These are phyloP conservation scores for Pascua sp. DNA, from an alignment of 1,284 basidiomycete genomes.

Conservation along the genomic window DNA sequence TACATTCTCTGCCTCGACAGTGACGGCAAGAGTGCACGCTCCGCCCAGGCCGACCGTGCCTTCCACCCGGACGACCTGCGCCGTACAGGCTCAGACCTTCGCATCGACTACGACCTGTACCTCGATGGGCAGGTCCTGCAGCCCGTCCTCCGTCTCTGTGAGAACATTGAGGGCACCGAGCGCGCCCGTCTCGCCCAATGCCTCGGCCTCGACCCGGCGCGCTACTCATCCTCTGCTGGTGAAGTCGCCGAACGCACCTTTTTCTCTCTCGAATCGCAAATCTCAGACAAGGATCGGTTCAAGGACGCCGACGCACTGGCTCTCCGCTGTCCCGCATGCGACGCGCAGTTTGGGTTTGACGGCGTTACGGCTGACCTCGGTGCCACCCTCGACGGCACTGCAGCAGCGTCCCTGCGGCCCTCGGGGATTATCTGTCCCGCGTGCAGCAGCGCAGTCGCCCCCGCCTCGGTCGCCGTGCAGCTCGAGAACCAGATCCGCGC, in stretches of 20 bases:
- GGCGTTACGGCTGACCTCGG: constrained; percentile 52
- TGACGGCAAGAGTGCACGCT: constrained; percentile 68
- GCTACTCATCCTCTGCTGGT: constrained; percentile 59
- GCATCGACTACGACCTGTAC: constrained; percentile 84
- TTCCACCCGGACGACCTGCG: constrained; percentile 91
- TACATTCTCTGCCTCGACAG: constrained; percentile 88
- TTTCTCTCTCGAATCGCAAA: constrained; percentile 80
- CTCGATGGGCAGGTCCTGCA: constrained; percentile 88
- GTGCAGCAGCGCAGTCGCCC: constrained; percentile 59
- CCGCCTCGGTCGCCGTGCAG: constrained; percentile 71
- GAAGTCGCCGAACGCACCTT: constrained; percentile 67
- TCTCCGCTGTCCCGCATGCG: constrained; percentile 71
- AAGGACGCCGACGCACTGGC: constrained; percentile 66
- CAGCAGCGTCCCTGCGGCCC: constrained; percentile 13
- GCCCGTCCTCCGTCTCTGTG: constrained; percentile 91
- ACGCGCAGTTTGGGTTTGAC: constrained; percentile 61
- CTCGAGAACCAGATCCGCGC: constrained; percentile 79
- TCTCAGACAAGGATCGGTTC: constrained; percentile 84
- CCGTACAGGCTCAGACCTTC: constrained; percentile 58
- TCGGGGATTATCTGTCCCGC: constrained; percentile 57
- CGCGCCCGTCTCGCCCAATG: constrained; percentile 87
- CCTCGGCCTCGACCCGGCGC: constrained; percentile 85
- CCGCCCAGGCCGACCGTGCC: constrained; percentile 82
- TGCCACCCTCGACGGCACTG: constrained; percentile 57
- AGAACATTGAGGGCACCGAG: constrained; percentile 94